Evolutionary conservation across 495 filamentous ascomycete genomes (phyloP), one percentile per base, ranked within the genome.

Genomic region (Aspergillus haitiensis): DNA sequence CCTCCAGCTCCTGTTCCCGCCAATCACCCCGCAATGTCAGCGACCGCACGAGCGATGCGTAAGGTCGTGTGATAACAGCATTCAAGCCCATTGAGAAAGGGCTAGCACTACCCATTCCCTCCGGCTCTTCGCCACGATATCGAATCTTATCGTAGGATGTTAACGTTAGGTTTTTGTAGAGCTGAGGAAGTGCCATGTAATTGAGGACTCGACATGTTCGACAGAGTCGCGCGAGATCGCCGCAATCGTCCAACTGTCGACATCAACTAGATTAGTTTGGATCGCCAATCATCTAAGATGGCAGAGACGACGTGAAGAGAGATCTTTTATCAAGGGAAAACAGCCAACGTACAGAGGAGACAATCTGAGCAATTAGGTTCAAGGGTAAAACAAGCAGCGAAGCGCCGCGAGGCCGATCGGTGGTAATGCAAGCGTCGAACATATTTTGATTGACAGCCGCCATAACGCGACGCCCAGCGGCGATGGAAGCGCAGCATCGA

Each of bases 21-120:
- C 82, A 86, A 36, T 84, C 74, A 3, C 85, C 85, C n/a, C 74
- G 72, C 31, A 88, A 62, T 13, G 73, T 73, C 51, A 86, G 76
- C 33, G 74, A 80, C 62, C 73, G 74, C 51, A 88, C 81, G 13
- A 85, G 75, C 11, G 70, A 65, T 45, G 79, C 79, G 59, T 79
- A 77, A 11, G 79, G 76, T 51, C 80, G 75, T 7, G 83, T 86
- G 44, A 85, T 81, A 3, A 88, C 67, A 2, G 81, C 82, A 66
- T 85, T 86, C 32, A 88, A 70, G 3, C 81, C 85, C 82, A 85
- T 84, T 7, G 79, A 77, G 67, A 88, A 87, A 0, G 85, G 84
- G 55, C 83, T 86, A 2, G 79, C 82, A 51, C 78, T 79, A 16
- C 84, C 84, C 71, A 79, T 84, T 13, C 84, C 84, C 69, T 86